Conservation (phyloP, 306 rosid species). For the Cucumis hystrix region DNA sequence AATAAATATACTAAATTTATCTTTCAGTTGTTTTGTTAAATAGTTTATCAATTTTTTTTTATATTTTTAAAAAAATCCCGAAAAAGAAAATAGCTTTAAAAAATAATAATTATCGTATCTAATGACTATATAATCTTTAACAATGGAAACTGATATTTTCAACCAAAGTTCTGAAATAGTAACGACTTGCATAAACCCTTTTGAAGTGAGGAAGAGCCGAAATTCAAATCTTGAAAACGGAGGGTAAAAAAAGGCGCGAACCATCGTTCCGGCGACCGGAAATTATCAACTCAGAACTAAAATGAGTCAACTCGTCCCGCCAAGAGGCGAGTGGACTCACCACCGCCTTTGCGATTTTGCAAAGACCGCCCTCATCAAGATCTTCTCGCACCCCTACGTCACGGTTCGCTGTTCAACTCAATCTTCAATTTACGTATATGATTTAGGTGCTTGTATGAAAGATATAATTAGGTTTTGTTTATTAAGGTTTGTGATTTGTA, state of each 20-base stretch:
- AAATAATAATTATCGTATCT: too few species aligned
- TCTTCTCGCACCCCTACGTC: conserved; percentile 86
- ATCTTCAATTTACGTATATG: background rate
- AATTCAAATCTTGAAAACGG: background rate
- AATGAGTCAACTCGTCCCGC: conserved; percentile 38
- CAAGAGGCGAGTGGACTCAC: conserved; percentile 52
- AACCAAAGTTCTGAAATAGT: too few species aligned
- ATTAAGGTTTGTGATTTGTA: conserved; percentile 70
- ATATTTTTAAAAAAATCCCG: too few species aligned
- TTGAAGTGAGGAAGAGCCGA: background rate
- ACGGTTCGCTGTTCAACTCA: conserved; percentile 16
- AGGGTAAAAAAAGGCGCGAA: background rate
- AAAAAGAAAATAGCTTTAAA: too few species aligned
- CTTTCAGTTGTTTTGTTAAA: too few species aligned
- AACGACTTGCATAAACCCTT: background rate
- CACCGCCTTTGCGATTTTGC: conserved; percentile 75
- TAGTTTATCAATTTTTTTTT: too few species aligned
- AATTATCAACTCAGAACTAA: background rate
- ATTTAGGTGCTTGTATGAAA: background rate
- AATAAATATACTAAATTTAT: too few species aligned
- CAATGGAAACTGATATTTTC: too few species aligned
- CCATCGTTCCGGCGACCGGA: background rate
- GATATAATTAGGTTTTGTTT: background rate
- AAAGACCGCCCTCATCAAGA: conserved; percentile 54
- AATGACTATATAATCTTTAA: too few species aligned